Evolutionary conservation across 176 grass and related monocot species (phyloP).

Genomic region (Rhynchospora pubera): DNA sequence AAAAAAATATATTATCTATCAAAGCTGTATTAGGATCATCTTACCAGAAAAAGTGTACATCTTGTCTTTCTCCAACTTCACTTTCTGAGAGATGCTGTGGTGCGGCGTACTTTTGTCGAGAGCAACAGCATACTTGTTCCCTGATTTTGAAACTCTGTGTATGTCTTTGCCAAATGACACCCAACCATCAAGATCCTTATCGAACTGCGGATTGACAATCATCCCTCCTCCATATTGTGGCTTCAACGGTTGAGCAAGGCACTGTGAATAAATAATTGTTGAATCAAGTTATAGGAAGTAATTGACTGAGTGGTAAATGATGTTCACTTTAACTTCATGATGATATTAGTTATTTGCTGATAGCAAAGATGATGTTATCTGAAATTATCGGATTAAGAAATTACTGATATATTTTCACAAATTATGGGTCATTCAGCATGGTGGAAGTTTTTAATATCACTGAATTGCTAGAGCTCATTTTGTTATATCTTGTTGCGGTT

Average conservation of each 20-base stretch:
- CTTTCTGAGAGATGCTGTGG: constrained; percentile 72
- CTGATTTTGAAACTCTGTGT: constrained; percentile 29
- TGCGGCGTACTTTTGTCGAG: constrained; percentile 30
- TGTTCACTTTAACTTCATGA: neutral
- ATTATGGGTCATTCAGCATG: too few relatives aligned
- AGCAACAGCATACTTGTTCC: constrained; percentile 48
- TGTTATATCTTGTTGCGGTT: too few relatives aligned
- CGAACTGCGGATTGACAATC: constrained; percentile 63
- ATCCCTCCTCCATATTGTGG: constrained; percentile 78
- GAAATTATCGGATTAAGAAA: too few relatives aligned
- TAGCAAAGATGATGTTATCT: too few relatives aligned
- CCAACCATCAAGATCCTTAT: constrained; percentile 46
- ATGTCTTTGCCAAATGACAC: constrained; percentile 34
- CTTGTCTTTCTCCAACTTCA: constrained; percentile 54
- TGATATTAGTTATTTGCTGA: neutral
- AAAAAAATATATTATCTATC: too few relatives aligned
- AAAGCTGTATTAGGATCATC: neutral
- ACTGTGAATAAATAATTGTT: constrained; percentile 36
- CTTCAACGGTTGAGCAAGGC: constrained; percentile 57
- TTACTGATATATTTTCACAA: too few relatives aligned
- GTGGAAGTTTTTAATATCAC: too few relatives aligned
- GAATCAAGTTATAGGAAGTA: neutral
- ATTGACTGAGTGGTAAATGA: too few relatives aligned
- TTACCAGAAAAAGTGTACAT: constrained; percentile 76
- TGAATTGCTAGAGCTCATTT: too few relatives aligned